Base-by-base conservation (phyloP, 495 filamentous ascomycete species). In the Penicillium ochrochloron region DNA sequence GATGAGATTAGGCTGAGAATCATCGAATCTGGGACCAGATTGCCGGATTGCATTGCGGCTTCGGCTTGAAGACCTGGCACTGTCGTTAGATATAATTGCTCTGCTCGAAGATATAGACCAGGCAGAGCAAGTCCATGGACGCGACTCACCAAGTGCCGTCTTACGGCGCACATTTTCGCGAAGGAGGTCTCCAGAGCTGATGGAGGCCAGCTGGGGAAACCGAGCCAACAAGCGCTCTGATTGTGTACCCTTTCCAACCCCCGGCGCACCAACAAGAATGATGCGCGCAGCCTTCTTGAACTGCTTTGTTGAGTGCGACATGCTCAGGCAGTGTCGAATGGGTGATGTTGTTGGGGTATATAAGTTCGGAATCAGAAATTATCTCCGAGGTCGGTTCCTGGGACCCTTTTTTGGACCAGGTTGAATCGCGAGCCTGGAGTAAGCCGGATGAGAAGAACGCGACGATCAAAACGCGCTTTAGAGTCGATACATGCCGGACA, bases 211-310 rank as follows among this genome's bases (percentile, higher is more conserved):
- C 70, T 97, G 90, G 17, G 94, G 92, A 69, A 94, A 98, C 63
- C 91, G 88, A 66, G 89, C 79, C 59, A 97, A 86, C 48, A 99
- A 80, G 48, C 95, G 85, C 70, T 96, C 92, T 33, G 93, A 91
- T 73, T 99, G 95, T 17, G 95, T 99, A 35, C 95, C 95, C 78
- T 99, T 99, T 57, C 95, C 95, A 5, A 85, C 84, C 7, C 91
- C 95, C 0, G 95, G 95, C n/a, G 95, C 93, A 57, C 95, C 95
- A 64, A 99, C 86, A 60, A 99, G 86, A 74, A 99, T 98, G 57
- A 99, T 88, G 35, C 95, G 90, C 19, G 96, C 95, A 41, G 95
- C 94, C 75, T 85, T 88, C 61, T 85, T 85, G 69, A 96, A 88
- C 78, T 86, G 76, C 66, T 71, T 77, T 5, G 73, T 73, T 33